Percentiles rank a stretch among this genome's conserved stretches.
phyloP scores from a whole-genome alignment of 768 basidiomycete species.

The Trametes gibbosa region DNA sequence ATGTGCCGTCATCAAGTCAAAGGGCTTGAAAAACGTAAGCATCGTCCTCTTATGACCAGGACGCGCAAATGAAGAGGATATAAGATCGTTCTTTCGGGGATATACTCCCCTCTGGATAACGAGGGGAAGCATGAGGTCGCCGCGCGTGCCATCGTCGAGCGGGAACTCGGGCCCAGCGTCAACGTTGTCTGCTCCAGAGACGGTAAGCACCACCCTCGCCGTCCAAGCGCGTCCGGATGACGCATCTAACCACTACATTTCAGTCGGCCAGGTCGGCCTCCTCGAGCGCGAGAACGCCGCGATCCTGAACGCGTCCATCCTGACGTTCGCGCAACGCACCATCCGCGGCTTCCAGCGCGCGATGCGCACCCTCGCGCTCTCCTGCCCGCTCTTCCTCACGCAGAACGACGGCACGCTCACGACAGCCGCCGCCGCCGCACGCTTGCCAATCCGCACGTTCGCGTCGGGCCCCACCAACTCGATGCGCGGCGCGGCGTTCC shows the following conservation, averaged over 20 bases:
- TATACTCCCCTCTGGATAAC: constrained; percentile 49
- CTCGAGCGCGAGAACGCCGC: constrained; percentile 67
- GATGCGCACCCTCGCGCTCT: constrained; percentile 43
- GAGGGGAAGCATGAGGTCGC: constrained; percentile 45
- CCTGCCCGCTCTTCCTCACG: constrained; percentile 54
- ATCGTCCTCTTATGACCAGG: not conserved
- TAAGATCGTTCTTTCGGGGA: constrained; percentile 45
- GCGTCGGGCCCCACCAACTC: constrained; percentile 54
- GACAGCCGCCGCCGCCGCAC: constrained; percentile 46
- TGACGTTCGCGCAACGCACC: constrained; percentile 55
- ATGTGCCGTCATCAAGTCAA: constrained; percentile 37
- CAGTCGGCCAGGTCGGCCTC: constrained; percentile 57
- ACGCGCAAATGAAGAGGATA: not conserved
- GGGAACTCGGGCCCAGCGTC: constrained; percentile 38
- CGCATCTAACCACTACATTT: not conserved
- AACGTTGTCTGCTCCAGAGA: constrained; percentile 30
- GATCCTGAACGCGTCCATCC: constrained; percentile 64
- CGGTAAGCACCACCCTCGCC: constrained; percentile 7
- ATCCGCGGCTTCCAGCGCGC: constrained; percentile 53
- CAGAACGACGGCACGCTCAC: constrained; percentile 60
- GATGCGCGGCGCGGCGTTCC: constrained; percentile 65
- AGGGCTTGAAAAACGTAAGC: constrained; percentile 25
- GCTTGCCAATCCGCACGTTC: constrained; percentile 62
- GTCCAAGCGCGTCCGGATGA: not conserved
- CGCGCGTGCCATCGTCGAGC: constrained; percentile 42